Conservation (phyloP, 495 filamentous ascomycete genomes). For the Hypoxylon trugodes region DNA sequence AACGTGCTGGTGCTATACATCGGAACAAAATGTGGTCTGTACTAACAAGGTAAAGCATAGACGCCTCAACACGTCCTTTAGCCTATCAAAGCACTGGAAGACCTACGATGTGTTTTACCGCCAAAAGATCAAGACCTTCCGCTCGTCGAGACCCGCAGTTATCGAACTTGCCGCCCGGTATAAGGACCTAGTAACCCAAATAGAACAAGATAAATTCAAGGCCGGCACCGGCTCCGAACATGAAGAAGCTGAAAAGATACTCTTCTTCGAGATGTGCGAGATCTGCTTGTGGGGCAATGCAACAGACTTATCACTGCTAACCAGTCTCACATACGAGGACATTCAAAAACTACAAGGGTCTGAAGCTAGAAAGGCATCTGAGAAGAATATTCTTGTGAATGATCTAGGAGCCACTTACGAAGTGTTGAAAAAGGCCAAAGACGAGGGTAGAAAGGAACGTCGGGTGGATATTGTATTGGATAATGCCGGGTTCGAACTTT, state of each 20-base stretch:
- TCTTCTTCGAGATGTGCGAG: constrained; percentile 95
- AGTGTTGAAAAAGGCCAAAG: constrained; percentile 70
- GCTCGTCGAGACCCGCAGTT: constrained; percentile 89
- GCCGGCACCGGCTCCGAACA: constrained; percentile 58
- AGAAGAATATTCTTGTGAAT: constrained; percentile 90
- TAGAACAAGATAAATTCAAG: constrained; percentile 50
- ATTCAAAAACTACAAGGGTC: constrained; percentile 95
- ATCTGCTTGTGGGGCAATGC: constrained; percentile 99
- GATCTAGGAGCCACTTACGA: constrained; percentile 79
- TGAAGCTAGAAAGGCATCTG: constrained; percentile 79
- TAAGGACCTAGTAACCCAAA: constrained; percentile 65
- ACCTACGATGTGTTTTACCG: constrained; percentile 88
- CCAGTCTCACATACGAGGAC: constrained; percentile 89
- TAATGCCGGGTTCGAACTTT: constrained; percentile 96
- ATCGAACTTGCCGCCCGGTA: constrained; percentile 85
- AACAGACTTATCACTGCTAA: constrained; percentile 91
- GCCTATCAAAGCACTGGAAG: constrained; percentile 86
- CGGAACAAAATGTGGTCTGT: background rate
- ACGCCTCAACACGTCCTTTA: constrained; percentile 78
- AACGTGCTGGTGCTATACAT: constrained; percentile 3
- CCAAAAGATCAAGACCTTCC: constrained; percentile 93
- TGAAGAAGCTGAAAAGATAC: constrained; percentile 73
- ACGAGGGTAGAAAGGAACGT: constrained; percentile 63
- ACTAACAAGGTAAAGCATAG: constrained; percentile 53
- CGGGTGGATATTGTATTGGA: constrained; percentile 93